A percentile compares a stretch with the other conserved stretches of the same genome.
phyloP scores from a whole-genome alignment of 768 basidiomycete species.

The Russula compacta region DNA sequence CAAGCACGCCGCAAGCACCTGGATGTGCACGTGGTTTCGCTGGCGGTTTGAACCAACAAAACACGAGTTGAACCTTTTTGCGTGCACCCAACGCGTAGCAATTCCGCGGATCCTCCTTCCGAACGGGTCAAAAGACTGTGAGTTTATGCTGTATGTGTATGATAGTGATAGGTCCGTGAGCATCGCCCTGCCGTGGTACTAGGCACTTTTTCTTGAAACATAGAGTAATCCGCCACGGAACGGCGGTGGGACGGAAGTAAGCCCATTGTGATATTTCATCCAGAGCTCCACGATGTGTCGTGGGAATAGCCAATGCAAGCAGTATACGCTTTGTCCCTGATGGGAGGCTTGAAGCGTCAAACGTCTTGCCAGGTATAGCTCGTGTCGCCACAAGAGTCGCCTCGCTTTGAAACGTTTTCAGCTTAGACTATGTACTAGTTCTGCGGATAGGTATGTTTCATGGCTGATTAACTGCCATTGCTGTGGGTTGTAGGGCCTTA shows the following conservation, averaged over 20 bases:
- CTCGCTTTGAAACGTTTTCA: neutral
- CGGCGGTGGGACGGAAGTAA: neutral
- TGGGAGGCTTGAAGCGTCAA: neutral
- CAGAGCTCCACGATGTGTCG: neutral
- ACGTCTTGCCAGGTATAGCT: neutral
- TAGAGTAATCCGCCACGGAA: neutral
- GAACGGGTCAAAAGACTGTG: too few relatives aligned
- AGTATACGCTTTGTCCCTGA: neutral
- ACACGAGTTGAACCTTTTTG: too few relatives aligned
- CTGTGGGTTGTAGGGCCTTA: neutral
- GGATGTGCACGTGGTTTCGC: too few relatives aligned
- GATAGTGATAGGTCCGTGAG: too few relatives aligned
- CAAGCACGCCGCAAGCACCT: too few relatives aligned
- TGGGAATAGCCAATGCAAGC: too few relatives aligned
- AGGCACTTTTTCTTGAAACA: too few relatives aligned
- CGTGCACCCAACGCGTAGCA: neutral
- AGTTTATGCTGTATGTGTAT: too few relatives aligned
- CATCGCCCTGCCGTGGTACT: too few relatives aligned
- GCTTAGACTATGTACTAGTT: neutral
- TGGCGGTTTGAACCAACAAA: too few relatives aligned
- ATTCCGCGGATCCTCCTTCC: neutral
- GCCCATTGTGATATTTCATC: neutral
- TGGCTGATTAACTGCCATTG: neutral
- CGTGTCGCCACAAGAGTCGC: neutral
- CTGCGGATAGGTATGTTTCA: neutral